Conservation (phyloP, 1,284 basidiomycete species). For the Cryptococcus floricola region DNA sequence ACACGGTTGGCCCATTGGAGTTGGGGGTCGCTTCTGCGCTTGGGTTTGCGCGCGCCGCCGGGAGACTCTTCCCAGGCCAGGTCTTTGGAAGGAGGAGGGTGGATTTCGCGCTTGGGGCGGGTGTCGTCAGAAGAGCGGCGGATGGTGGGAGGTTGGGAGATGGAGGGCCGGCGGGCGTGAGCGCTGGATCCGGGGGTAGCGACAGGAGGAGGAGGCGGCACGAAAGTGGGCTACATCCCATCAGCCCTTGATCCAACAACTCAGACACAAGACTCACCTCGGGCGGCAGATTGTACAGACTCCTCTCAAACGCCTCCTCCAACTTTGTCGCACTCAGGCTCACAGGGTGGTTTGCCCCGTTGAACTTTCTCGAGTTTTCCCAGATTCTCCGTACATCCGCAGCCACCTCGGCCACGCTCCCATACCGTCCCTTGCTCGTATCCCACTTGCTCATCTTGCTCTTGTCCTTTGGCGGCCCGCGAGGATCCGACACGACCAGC, state of each 20-base stretch:
- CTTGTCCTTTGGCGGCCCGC: constrained; percentile 48
- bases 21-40: constrained; percentile 71
- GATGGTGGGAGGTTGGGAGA: constrained; percentile 44
- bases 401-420: constrained; percentile 70
- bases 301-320: constrained; percentile 81
- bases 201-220: constrained; percentile 16
- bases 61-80: constrained; percentile 70
- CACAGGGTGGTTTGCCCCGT: constrained; percentile 83
- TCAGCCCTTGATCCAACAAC: background rate
- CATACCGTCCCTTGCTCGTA: constrained; percentile 64
- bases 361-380: constrained; percentile 84
- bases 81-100: constrained; percentile 90
- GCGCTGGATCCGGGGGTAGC: constrained; percentile 21
- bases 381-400: constrained; percentile 81
- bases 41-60: constrained; percentile 48
- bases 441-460: constrained; percentile 57
- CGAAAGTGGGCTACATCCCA: constrained; percentile 8
- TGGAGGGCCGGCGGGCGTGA: constrained; percentile 31
- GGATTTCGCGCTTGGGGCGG: constrained; percentile 93
- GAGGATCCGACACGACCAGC: constrained; percentile 68
- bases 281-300: constrained; percentile 68
- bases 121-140: constrained; percentile 52
- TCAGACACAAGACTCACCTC: constrained; percentile 58
- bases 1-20: constrained; percentile 71
- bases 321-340: constrained; percentile 73